Percentiles rank a stretch among this genome's conserved stretches.
These are phyloP conservation scores for Monosporozyma solicola DNA, from an alignment of 805 yeast genomes.

Conservation along the genomic window DNA sequence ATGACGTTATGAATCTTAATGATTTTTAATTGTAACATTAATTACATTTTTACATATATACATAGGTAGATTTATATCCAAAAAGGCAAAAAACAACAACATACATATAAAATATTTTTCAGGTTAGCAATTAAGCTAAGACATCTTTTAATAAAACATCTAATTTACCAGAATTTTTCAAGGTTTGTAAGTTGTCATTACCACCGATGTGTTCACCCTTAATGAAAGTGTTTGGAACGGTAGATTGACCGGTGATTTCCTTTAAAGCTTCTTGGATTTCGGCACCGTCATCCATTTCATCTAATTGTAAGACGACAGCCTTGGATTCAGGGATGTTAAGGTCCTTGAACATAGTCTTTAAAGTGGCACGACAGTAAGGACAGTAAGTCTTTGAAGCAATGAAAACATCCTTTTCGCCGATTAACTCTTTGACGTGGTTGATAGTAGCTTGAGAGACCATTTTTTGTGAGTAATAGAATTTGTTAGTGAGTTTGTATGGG, in stretches of 20 bases:
- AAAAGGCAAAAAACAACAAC: background rate
- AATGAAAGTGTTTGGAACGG: conserved; percentile 90
- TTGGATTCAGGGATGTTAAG: conserved; percentile 37
- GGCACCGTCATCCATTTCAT: conserved; percentile 59
- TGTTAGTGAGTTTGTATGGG: background rate
- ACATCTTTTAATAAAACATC: conserved; percentile 28
- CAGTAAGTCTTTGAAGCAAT: conserved; percentile 77
- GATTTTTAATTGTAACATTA: background rate
- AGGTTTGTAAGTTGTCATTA: conserved; percentile 74
- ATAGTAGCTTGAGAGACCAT: conserved; percentile 54
- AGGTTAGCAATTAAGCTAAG: background rate
- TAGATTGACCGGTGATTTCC: conserved; percentile 77
- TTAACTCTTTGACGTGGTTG: conserved; percentile 52
- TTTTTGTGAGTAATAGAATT: conserved; percentile 7
- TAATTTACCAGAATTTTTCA: conserved; percentile 55
- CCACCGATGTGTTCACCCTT: conserved; percentile 94
- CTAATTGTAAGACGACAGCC: conserved; percentile 34
- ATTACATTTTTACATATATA: no score
- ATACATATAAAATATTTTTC: background rate
- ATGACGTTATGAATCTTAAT: background rate
- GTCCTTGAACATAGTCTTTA: conserved; percentile 31
- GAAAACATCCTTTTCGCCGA: conserved; percentile 58
- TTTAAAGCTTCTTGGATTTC: conserved; percentile 73
- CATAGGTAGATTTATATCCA: background rate
- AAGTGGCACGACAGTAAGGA: conserved; percentile 50